Evolutionary conservation across 1,284 basidiomycete genomes (phyloP), one percentile per base, ranked within the genome.

Genomic region (Cryptococcus hybrid): DNA sequence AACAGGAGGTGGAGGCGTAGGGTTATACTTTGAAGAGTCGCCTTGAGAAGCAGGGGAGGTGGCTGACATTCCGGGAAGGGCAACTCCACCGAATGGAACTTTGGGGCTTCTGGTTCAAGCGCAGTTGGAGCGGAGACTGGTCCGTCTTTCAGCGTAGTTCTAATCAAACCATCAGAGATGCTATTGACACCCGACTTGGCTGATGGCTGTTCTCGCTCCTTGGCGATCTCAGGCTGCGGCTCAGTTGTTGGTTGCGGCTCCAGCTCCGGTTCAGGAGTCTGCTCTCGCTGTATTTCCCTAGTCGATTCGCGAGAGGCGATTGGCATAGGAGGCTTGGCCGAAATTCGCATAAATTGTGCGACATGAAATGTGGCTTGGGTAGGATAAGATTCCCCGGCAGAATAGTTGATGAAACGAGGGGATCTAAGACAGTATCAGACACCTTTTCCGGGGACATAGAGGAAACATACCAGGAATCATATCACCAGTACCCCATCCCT

Each of bases 401-500:
- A 67, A 63, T 79, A 81, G 77, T 92, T 89, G 74, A 93, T 84
- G 73, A 92, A 92, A 13, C 82, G 75, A 24, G 89, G 90, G 90
- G 84, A 62, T 92, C 89, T 30, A 30, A 30, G 30, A 30, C 30
- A 30, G 3, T 57, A 52, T 36, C 30, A 30, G 30, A 30, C 30
- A 30, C 30, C 30, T 30, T 30, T 30, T 30, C 30, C 30, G 30
- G 30, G 30, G 30, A 30, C 46, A 18, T 9, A 58, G 64, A 48
- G 37, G 73, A 77, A 78, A 4, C 30, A 30, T 30, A 30, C 30
- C 30, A 5, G 90, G 90, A 53, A 95, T 92, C 61, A 84, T 81
- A 66, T 84, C 84, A 40, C 92, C 92, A 3, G 91, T 95, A 2
- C 88, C 89, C 71, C 90, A 92, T 62, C 88, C 85, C 46, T 84